Evolutionary conservation across 2,329 filamentous ascomycete species (phyloP).

Genomic region (Alternaria arborescens): DNA sequence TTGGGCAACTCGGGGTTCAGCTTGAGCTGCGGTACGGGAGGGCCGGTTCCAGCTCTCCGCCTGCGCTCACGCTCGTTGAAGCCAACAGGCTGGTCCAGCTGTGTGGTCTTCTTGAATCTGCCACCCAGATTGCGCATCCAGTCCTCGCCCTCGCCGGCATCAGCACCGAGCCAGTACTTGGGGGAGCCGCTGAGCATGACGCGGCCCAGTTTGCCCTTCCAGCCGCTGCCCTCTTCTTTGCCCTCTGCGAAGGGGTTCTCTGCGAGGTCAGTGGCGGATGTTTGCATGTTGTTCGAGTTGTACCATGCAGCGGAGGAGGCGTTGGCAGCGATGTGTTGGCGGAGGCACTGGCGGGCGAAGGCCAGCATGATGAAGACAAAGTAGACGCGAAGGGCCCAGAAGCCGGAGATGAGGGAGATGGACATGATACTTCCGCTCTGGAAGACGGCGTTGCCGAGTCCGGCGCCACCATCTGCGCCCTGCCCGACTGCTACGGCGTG

Average conservation of each 20-base stretch:
- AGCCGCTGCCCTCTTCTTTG: conserved; percentile 78
- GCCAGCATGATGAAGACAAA: conserved; percentile 85
- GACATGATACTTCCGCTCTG: conserved; percentile 75
- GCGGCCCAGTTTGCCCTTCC: conserved; percentile 80
- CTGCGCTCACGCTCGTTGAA: conserved; percentile 67
- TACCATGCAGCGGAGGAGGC: conserved; percentile 56
- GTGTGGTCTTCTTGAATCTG: conserved; percentile 63
- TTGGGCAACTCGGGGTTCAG: conserved; percentile 32
- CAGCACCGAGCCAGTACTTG: conserved; percentile 81
- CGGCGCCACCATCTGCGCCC: conserved; percentile 50
- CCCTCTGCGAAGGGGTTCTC: conserved; percentile 75
- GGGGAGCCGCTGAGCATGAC: conserved; percentile 77
- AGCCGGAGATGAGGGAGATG: conserved; percentile 75
- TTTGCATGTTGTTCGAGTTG: conserved; percentile 45
- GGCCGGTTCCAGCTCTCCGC: conserved; percentile 69
- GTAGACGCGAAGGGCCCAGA: conserved; percentile 82
- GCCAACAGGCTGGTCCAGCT: conserved; percentile 54
- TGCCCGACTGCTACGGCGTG: conserved; percentile 61
- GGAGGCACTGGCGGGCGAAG: conserved; percentile 79
- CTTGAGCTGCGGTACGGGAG: conserved; percentile 52
- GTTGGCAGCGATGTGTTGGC: conserved; percentile 67
- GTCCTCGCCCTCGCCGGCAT: conserved; percentile 67
- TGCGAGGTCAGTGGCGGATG: conserved; percentile 58
- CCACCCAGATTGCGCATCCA: conserved; percentile 73
- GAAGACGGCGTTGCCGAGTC: conserved; percentile 70